phyloP scores from a whole-genome alignment of 305 asterid species.

The Solanum hybrid region DNA sequence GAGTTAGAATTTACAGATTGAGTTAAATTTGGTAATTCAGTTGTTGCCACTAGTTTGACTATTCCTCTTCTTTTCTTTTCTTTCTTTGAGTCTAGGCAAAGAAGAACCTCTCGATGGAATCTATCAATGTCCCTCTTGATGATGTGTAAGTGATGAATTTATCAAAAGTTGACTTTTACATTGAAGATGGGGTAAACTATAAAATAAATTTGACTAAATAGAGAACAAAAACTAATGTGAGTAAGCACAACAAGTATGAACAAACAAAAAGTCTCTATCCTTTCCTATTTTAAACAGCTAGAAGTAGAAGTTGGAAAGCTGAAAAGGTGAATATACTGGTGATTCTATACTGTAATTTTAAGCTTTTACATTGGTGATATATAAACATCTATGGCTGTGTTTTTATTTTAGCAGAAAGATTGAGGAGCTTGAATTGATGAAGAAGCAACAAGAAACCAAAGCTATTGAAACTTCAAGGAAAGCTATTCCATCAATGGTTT shows the following conservation, averaged over 20 bases:
- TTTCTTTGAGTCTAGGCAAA: slow-evolving; percentile 17
- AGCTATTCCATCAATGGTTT: slow-evolving; percentile 31
- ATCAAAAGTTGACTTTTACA: not conserved
- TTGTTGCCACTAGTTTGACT: not conserved
- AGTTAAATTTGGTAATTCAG: not conserved
- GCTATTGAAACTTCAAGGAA: no score
- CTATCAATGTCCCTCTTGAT: slow-evolving; percentile 48
- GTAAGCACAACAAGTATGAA: not conserved
- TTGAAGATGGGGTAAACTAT: not conserved
- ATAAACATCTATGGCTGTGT: no score
- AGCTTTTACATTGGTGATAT: not conserved
- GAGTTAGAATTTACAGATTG: no score
- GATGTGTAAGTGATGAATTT: slow-evolving; percentile 63
- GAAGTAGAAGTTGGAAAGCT: slow-evolving; percentile 59
- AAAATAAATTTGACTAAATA: not conserved
- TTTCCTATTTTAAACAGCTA: slow-evolving; percentile 18
- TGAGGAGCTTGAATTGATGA: no score
- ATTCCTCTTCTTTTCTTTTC: not conserved
- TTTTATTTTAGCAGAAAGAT: no score
- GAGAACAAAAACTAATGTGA: not conserved
- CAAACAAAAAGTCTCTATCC: not conserved
- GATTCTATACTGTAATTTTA: not conserved
- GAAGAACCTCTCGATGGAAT: slow-evolving; percentile 78
- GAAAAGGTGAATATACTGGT: slow-evolving; percentile 36
- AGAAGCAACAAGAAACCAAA: no score